These are phyloP conservation scores for Aspergillus puulaauensis DNA, from an alignment of 2,329 filamentous ascomycete genomes.

Conservation along the genomic window DNA sequence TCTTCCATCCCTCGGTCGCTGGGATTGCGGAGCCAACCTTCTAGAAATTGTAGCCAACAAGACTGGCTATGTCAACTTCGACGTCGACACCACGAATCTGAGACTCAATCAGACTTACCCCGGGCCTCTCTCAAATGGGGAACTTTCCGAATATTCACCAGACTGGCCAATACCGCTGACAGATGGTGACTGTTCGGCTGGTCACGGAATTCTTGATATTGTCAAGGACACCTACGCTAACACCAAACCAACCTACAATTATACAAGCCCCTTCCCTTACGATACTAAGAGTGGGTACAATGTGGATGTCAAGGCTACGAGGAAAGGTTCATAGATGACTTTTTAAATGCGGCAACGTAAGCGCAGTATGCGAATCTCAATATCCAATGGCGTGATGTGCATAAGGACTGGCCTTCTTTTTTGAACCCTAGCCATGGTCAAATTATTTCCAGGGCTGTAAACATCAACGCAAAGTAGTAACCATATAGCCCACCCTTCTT, in stretches of 20 bases:
- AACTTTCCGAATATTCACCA: constrained; percentile 27
- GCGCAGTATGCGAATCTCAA: neutral
- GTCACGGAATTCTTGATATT: constrained; percentile 33
- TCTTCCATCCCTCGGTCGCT: constrained; percentile 68
- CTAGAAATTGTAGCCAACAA: constrained; percentile 59
- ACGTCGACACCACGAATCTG: constrained; percentile 41
- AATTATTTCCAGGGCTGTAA: neutral
- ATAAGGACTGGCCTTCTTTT: neutral
- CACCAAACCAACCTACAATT: constrained; percentile 32
- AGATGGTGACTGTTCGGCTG: constrained; percentile 32
- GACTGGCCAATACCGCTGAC: constrained; percentile 31
- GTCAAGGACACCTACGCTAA: constrained; percentile 34
- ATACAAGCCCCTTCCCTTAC: constrained; percentile 32
- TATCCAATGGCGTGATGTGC: neutral
- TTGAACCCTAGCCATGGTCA: too few species aligned
- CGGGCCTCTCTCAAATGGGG: constrained; percentile 39
- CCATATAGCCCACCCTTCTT: neutral
- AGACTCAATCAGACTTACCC: constrained; percentile 58
- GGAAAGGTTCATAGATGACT: constrained; percentile 6
- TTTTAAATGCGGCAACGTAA: neutral
- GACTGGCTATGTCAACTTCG: constrained; percentile 56
- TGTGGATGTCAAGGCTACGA: constrained; percentile 25
- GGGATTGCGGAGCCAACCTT: constrained; percentile 72
- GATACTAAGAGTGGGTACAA: constrained; percentile 19
- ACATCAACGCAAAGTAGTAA: neutral